Evolutionary conservation across 2,329 filamentous ascomycete species (phyloP), one percentile per base, ranked within the genome.

Genomic region (Escovopsis weberi): DNA sequence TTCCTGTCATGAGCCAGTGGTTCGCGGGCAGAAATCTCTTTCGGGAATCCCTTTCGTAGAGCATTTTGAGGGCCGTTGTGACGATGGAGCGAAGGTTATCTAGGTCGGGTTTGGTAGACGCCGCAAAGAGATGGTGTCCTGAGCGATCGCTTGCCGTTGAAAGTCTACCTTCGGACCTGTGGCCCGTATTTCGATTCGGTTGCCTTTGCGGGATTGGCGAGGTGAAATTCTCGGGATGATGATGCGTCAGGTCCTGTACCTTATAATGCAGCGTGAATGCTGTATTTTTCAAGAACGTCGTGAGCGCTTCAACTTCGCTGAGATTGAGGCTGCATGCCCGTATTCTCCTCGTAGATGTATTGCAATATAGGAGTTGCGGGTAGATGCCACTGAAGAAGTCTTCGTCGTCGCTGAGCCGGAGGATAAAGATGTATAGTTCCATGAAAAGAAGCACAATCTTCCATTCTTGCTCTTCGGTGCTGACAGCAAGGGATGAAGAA

Each of bases 391-490:
- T 74, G 47, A 94, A 82, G 56, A 98, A 98, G 53, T 98, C 91
- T 50, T 96, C 89, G 49, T 98, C 91, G 51, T 98, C 91, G 58
- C 89, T 94, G 32, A 96, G 77, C 51, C 91, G 83, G 11, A 96
- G 67, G 2, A 95, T 78, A 57, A 96, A 96, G 2, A 83, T 86
- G 57, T 95, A 98, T 0, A 98, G 72, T 53, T 98, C 91, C 6
- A 98, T 70, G 55, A 98, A 96, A 1, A 98, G 72, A 0, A 96
- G 68, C 36, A 94, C 76, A 1, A 91, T 80, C 15, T 82, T 80
- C 91, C 91, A 98, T 56, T 96, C 86, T 50, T 61, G 56, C 33
- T 62, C 58, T 39, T 63, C 61, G 2, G 47, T 38, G 4, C 45
- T 49, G 18, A 48, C 50, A 2, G 46, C 47, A 4, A 47, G 42